phyloP scores from a whole-genome alignment of 1,139 yeast species.

The Geotrichum klebahnii region DNA sequence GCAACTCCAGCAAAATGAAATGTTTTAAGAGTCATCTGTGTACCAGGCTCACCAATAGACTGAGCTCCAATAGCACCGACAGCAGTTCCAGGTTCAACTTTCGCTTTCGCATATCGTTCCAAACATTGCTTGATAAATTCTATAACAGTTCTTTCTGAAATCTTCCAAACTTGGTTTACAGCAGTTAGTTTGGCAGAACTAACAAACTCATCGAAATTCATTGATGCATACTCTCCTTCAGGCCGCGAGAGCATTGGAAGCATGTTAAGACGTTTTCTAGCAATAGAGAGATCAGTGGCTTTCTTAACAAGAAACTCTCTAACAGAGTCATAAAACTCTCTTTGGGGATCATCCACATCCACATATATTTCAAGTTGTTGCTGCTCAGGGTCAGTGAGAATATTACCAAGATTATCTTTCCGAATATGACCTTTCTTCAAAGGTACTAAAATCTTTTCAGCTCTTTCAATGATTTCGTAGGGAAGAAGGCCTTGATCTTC shows the following conservation, averaged over 20 bases:
- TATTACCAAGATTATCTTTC: constrained; percentile 68
- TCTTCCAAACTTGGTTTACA: constrained; percentile 69
- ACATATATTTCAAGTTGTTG: constrained; percentile 42
- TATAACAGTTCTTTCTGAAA: constrained; percentile 57
- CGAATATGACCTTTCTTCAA: constrained; percentile 58
- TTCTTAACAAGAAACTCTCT: constrained; percentile 57
- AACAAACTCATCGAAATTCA: constrained; percentile 48
- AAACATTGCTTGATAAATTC: constrained; percentile 74
- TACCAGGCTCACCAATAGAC: constrained; percentile 98
- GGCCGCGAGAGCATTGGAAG: constrained; percentile 46
- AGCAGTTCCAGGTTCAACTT: constrained; percentile 98
- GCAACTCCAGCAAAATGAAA: constrained; percentile 99
- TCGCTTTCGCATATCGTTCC: constrained; percentile 78
- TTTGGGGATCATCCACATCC: constrained; percentile 81
- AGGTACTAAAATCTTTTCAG: constrained; percentile 56
- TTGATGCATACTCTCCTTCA: constrained; percentile 39
- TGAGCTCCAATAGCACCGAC: constrained; percentile 99
- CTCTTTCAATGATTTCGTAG: constrained; percentile 56
- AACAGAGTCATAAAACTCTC: constrained; percentile 73
- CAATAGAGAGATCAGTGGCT: constrained; percentile 53
- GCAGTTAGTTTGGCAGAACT: constrained; percentile 43
- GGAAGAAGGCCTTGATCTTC: constrained; percentile 63
- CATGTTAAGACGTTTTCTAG: constrained; percentile 56
- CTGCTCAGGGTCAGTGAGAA: constrained; percentile 44
- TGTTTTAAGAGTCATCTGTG: constrained; percentile 97